phyloP scores from a whole-genome alignment of 1,284 basidiomycete species.

The Apiotrichum veenhuisii region DNA sequence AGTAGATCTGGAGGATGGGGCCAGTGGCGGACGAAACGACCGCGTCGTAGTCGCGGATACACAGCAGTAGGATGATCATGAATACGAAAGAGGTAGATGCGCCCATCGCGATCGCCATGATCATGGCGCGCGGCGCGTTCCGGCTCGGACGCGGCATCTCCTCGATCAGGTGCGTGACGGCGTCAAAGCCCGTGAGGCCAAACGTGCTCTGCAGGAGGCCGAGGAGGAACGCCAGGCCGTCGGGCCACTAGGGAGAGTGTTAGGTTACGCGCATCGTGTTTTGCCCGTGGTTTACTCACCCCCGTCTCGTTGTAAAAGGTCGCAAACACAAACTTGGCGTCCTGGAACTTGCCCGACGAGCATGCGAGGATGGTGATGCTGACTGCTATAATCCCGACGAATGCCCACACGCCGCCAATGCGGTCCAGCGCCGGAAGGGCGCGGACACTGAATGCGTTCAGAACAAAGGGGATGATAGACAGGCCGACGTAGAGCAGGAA shows the following conservation, averaged over 20 bases:
- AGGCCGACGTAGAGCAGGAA: constrained; percentile 30
- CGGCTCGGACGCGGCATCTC: constrained; percentile 23
- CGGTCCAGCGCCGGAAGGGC: constrained; percentile 37
- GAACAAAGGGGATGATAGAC: constrained; percentile 22
- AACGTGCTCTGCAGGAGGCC: constrained; percentile 50
- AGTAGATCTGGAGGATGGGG: constrained; percentile 63
- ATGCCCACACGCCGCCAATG: constrained; percentile 35
- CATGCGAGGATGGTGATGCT: constrained; percentile 46
- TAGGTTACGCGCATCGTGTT: not conserved
- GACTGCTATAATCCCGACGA: constrained; percentile 44
- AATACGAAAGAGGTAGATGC: constrained; percentile 58
- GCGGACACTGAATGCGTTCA: constrained; percentile 37
- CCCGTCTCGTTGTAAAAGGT: constrained; percentile 49
- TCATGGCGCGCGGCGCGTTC: constrained; percentile 26
- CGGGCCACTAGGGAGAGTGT: constrained; percentile 38
- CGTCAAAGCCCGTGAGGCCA: constrained; percentile 44
- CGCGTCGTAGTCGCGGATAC: constrained; percentile 57
- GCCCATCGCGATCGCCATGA: constrained; percentile 60
- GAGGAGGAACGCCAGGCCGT: constrained; percentile 50
- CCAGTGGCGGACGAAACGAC: constrained; percentile 59
- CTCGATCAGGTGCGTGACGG: constrained; percentile 28
- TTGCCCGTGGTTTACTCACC: not conserved
- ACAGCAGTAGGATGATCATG: constrained; percentile 63
- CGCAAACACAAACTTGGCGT: constrained; percentile 46
- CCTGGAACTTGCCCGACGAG: constrained; percentile 41